phyloP scores from a whole-genome alignment of 352 stramenopile genomes.

The Phytopythium ostracodes region DNA sequence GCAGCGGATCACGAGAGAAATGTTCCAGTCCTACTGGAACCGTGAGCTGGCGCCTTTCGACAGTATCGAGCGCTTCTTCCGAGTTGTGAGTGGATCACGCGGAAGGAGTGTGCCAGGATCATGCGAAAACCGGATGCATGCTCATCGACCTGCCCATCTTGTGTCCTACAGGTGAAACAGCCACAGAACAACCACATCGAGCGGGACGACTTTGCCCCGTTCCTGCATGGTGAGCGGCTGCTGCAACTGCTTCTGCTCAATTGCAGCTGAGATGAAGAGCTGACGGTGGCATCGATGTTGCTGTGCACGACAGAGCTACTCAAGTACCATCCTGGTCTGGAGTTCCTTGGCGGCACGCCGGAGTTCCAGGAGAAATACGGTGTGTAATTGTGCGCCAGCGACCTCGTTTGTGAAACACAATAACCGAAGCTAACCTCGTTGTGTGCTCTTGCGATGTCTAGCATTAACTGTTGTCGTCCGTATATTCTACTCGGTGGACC shows the following conservation, averaged over 20 bases:
- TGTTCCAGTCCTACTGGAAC: conserved; percentile 94
- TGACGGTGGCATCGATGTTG: neutral
- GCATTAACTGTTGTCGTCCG: conserved; percentile 95
- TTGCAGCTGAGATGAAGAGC: neutral
- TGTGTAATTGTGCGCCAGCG: conserved; percentile 12
- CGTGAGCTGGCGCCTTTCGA: conserved; percentile 95
- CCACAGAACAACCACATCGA: conserved; percentile 87
- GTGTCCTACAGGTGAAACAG: conserved; percentile 84
- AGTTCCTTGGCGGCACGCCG: conserved; percentile 96
- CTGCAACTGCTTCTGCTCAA: conserved; percentile 39
- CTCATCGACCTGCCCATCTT: neutral
- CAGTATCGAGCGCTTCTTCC: conserved; percentile 96
- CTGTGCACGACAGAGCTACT: conserved; percentile 53
- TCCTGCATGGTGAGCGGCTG: conserved; percentile 85
- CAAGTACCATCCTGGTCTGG: conserved; percentile 90
- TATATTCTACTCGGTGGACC: conserved; percentile 95
- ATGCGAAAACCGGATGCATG: neutral
- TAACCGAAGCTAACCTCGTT: neutral
- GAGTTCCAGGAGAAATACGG: conserved; percentile 99
- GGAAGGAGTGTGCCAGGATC: neutral
- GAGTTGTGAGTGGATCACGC: conserved; percentile 63
- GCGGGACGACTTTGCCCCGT: conserved; percentile 96
- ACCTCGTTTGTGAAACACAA: neutral
- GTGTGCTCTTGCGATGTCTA: conserved; percentile 10
- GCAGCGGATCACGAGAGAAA: conserved; percentile 74